Percentiles rank a stretch among this genome's conserved stretches.
Conservation (phyloP, 1,284 basidiomycete genomes). For the Afroboletus lepidellus region DNA sequence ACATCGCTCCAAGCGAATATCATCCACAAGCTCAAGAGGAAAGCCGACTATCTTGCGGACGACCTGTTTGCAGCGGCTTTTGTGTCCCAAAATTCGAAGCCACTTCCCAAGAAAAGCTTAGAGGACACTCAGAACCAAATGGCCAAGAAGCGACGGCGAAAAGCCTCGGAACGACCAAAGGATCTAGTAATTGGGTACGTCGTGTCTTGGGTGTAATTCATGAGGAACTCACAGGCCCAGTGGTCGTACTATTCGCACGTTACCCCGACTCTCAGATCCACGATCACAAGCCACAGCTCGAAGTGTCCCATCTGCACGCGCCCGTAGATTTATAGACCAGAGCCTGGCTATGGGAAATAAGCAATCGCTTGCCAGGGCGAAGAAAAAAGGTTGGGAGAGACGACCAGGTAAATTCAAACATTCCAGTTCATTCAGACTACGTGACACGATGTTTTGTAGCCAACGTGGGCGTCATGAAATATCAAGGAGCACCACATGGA, state of each 20-base stretch:
- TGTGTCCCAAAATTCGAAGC: constrained; percentile 28
- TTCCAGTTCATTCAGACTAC: not conserved
- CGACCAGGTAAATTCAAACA: constrained; percentile 36
- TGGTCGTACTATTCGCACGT: constrained; percentile 34
- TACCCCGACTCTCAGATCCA: constrained; percentile 22
- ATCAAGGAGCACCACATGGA: constrained; percentile 27
- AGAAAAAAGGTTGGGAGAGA: constrained; percentile 43
- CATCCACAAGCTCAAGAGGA: constrained; percentile 9
- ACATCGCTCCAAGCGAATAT: constrained; percentile 3
- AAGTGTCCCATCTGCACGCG: constrained; percentile 30
- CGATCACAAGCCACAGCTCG: constrained; percentile 23
- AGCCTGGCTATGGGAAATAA: constrained; percentile 35
- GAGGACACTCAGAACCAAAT: constrained; percentile 13
- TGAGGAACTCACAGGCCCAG: constrained; percentile 12
- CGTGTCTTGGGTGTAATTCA: not conserved
- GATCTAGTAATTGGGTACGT: constrained; percentile 32
- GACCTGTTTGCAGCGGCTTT: constrained; percentile 50
- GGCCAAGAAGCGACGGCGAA: constrained; percentile 27
- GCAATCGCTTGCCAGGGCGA: constrained; percentile 27
- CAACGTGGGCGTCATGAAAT: constrained; percentile 33
- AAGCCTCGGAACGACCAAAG: constrained; percentile 18
- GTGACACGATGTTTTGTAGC: constrained; percentile 16
- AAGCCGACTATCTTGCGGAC: constrained; percentile 46
- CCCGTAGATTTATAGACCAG: constrained; percentile 29
- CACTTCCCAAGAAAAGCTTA: not conserved